These are phyloP conservation scores for Aquilaria malaccensis DNA, from an alignment of 345 rosid genomes.

Conservation along the genomic window DNA sequence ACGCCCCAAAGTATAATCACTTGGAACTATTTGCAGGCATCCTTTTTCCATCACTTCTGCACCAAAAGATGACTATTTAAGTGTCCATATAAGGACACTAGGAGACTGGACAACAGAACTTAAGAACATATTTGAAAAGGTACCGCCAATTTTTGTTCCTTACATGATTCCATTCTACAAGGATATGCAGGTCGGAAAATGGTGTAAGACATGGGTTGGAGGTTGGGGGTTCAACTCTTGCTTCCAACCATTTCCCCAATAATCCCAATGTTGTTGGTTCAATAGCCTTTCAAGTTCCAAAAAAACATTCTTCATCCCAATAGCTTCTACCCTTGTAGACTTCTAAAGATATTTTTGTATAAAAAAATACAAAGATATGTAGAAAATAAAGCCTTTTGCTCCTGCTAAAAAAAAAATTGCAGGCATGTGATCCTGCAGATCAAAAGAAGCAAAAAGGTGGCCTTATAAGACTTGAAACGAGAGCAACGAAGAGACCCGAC, in stretches of 20 bases:
- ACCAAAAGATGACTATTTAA: constrained; percentile 75
- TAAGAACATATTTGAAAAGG: constrained; percentile 61
- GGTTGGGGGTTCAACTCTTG: no score
- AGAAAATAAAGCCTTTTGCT: neutral
- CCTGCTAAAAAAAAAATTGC: constrained; percentile 4
- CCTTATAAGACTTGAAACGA: constrained; percentile 69
- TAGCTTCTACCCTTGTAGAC: neutral
- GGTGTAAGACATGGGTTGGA: no score
- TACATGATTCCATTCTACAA: no score
- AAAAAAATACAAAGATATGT: no score
- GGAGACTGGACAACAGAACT: constrained; percentile 96
- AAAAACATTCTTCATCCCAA: neutral
- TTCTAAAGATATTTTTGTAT: no score
- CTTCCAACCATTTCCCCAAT: no score
- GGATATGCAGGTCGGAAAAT: no score
- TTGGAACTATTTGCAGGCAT: constrained; percentile 44
- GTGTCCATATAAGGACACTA: constrained; percentile 81
- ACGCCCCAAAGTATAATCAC: neutral
- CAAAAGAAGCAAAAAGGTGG: constrained; percentile 32
- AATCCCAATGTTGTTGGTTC: neutral
- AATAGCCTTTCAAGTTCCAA: neutral
- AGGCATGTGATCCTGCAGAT: constrained; percentile 64
- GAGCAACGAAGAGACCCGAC: constrained; percentile 27
- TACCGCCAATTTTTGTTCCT: neutral
- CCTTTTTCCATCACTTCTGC: constrained; percentile 98